These are phyloP conservation scores for Hypoxylon sp. DNA, from an alignment of 2,329 filamentous ascomycete genomes.

Conservation along the genomic window DNA sequence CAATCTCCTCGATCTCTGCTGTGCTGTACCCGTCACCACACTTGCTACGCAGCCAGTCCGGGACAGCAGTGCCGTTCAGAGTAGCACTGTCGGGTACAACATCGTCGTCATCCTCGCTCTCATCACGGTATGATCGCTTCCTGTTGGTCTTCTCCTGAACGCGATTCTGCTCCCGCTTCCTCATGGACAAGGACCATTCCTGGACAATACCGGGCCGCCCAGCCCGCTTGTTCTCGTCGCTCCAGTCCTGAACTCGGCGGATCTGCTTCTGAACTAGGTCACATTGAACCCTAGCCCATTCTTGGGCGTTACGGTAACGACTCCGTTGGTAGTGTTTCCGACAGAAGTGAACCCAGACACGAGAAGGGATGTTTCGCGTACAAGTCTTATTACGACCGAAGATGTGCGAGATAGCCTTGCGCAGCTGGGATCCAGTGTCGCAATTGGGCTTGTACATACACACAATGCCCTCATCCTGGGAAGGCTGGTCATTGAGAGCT, in stretches of 20 bases:
- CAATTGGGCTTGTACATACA: conserved; percentile 71
- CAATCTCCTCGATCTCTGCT: conserved; percentile 61
- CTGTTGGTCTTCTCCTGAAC: conserved; percentile 57
- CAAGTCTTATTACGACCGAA: conserved; percentile 86
- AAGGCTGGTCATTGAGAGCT: conserved; percentile 21
- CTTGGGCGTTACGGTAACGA: conserved; percentile 73
- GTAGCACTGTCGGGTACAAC: conserved; percentile 48
- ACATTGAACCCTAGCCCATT: conserved; percentile 73
- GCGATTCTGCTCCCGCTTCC: conserved; percentile 73
- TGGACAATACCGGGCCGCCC: conserved; percentile 61
- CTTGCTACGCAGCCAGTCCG: conserved; percentile 62
- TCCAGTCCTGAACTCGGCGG: conserved; percentile 72
- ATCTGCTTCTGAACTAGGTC: conserved; percentile 74
- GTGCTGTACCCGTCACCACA: conserved; percentile 63
- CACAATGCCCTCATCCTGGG: conserved; percentile 47
- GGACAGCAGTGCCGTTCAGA: conserved; percentile 58
- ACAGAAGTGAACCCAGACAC: conserved; percentile 82
- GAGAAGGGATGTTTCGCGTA: conserved; percentile 75
- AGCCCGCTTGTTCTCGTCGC: conserved; percentile 59
- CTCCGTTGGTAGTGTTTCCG: conserved; percentile 85
- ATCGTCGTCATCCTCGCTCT: conserved; percentile 52
- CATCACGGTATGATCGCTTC: conserved; percentile 51
- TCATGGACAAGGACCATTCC: conserved; percentile 72
- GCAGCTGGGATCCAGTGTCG: conserved; percentile 69
- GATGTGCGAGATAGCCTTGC: conserved; percentile 84